phyloP scores from a whole-genome alignment of 1,284 basidiomycete genomes.

The Afroboletus lepidellus region DNA sequence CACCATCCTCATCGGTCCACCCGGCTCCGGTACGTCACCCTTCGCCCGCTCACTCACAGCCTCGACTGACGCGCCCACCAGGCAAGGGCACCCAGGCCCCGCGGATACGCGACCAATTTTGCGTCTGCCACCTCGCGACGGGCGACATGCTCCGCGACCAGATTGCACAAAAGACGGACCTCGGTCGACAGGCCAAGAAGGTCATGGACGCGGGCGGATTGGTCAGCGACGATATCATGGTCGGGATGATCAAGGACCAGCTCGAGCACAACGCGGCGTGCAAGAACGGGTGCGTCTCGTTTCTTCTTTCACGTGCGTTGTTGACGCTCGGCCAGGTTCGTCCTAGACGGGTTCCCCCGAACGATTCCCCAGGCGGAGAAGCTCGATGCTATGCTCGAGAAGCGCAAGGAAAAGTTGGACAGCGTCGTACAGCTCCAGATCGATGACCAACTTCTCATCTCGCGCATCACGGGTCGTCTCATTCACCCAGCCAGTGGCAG shows the following conservation, averaged over 20 bases:
- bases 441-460: constrained; percentile 93
- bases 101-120: constrained; percentile 88
- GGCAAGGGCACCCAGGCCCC: constrained; percentile 99
- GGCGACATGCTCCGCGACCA: constrained; percentile 98
- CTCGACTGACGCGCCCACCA: constrained; percentile 33
- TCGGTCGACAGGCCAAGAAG: constrained; percentile 94
- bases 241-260: constrained; percentile 96
- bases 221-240: constrained; percentile 96
- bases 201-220: constrained; percentile 96
- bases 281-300: constrained; percentile 79
- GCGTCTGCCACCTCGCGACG: constrained; percentile 96
- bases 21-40: constrained; percentile 80
- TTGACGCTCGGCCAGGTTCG: constrained; percentile 65
- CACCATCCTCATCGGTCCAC: constrained; percentile 93
- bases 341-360: constrained; percentile 97
- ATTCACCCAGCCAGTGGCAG: constrained; percentile 89
- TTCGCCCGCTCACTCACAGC: not conserved
- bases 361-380: constrained; percentile 98
- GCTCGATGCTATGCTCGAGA: constrained; percentile 86
- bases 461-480: constrained; percentile 94
- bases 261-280: constrained; percentile 91
- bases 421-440: constrained; percentile 91
- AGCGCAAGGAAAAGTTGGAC: constrained; percentile 85
- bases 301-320: not conserved
- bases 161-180: constrained; percentile 81